Evolutionary conservation across 108 stramenopile genomes (phyloP).

Genomic region (Nitzschia sp.): DNA sequence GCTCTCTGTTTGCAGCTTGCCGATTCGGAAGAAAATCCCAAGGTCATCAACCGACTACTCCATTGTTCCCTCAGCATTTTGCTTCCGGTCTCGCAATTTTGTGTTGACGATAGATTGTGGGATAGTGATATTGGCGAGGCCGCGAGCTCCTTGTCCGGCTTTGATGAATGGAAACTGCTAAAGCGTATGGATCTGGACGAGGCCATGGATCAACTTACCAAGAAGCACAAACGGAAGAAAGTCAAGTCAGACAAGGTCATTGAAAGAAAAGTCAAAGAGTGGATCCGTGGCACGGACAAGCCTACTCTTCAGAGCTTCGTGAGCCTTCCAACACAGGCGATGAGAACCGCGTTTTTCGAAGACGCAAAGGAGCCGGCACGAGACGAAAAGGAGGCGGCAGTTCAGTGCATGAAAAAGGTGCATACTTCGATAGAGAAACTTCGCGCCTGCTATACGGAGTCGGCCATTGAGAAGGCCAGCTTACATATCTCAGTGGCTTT

Average conservation of each 20-base stretch:
- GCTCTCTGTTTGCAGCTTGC: slow-evolving; percentile 49
- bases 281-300: slow-evolving; percentile 24
- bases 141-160: slow-evolving; percentile 23
- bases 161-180: slow-evolving; percentile 34
- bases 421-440: slow-evolving; percentile 44
- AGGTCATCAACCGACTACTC: slow-evolving; percentile 29
- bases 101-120: slow-evolving; percentile 65
- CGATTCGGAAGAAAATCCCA: slow-evolving; percentile 27
- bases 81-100: slow-evolving; percentile 67
- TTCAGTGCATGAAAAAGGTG: slow-evolving; percentile 49
- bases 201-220: background rate
- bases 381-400: slow-evolving; percentile 4
- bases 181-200: slow-evolving; percentile 1
- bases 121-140: slow-evolving; percentile 58
- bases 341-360: slow-evolving; percentile 18
- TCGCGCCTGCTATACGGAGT: slow-evolving; percentile 62
- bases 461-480: slow-evolving; percentile 62
- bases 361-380: background rate
- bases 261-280: slow-evolving; percentile 18
- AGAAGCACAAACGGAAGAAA: background rate
- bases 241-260: background rate
- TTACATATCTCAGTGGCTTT: slow-evolving; percentile 63
- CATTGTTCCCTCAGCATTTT: slow-evolving; percentile 59
- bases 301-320: slow-evolving; percentile 16
- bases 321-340: slow-evolving; percentile 16